Evolutionary conservation across 2,329 filamentous ascomycete species (phyloP), one percentile per base, ranked within the genome.

Genomic region (Alternaria sp.): DNA sequence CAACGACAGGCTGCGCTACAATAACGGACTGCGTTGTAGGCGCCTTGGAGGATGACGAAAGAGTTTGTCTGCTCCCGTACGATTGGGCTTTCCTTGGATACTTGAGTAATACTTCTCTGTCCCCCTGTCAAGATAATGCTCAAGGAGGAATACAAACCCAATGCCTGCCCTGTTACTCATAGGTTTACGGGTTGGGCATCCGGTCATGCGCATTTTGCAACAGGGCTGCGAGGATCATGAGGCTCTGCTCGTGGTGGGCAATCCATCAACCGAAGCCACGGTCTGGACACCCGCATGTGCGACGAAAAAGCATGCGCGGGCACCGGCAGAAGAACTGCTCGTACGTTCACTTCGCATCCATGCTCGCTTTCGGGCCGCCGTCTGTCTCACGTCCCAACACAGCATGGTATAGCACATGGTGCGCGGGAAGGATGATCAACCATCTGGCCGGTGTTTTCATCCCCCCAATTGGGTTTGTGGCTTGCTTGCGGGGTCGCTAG

Each of bases 391-490:
- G 45, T 50, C 58, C 57, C 45, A 59, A 58, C 38, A 50, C 38
- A 56, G 59, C 43, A 67, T 60, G 54, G 60, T 52, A 56, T 50
- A 27, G 53, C 27, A 57, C 52, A 54, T 54, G 52, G 62, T 53
- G 62, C 43, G 59, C 67, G 67, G 67, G 67, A 68, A 69, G 65
- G 65, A 69, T 65, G 59, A 58, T 60, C 58, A 63, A 68, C 60
- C 67, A 66, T 49, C 34, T 56, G 51, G 58, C 56, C 63, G 67
- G 67, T 66, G 59, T 56, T 51, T 56, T 8, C n/a, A 54, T 38
- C 38, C 36, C 40, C 53, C 43, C 11, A 28, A 52, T 44, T 59
- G 58, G 63, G 41, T 49, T 43, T 25, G 58, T 64, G 63, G 63
- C 63, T 65, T 61, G 57, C 48, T 60, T 70, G 68, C 65, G 71